Conservation (phyloP, 176 grass and related monocot species). For the Triticum monococcum region DNA sequence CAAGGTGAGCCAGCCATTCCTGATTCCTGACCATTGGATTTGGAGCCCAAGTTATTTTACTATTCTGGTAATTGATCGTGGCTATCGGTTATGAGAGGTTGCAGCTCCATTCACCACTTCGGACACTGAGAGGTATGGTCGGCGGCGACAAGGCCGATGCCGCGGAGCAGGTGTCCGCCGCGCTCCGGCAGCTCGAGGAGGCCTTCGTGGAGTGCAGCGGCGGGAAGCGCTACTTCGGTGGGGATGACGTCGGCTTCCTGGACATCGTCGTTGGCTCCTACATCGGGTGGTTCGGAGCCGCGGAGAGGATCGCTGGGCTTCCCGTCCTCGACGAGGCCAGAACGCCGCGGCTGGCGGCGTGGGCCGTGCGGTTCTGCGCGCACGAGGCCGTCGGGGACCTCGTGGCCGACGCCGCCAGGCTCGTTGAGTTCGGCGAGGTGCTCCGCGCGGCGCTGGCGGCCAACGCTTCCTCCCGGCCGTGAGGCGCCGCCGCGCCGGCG, state of each 20-base stretch:
- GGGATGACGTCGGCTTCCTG: conserved; percentile 27
- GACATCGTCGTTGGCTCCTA: conserved; percentile 42
- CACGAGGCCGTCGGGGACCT: conserved; percentile 7
- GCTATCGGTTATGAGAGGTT: neutral
- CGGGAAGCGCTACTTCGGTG: neutral
- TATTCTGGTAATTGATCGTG: neutral
- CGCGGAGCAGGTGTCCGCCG: neutral
- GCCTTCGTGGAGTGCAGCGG: neutral
- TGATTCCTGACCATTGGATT: neutral
- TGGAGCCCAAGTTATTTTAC: neutral
- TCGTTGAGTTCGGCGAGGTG: conserved; percentile 35
- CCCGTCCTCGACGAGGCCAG: conserved; percentile 22
- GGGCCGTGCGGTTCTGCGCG: conserved; percentile 30
- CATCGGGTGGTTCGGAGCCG: conserved; percentile 41
- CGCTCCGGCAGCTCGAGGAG: neutral
- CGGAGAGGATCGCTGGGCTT: conserved; percentile 26
- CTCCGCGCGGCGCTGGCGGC: conserved; percentile 3
- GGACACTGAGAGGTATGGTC: neutral
- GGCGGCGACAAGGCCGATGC: neutral
- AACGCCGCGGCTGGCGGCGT: conserved; percentile 23
- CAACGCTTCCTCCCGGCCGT: conserved; percentile 2
- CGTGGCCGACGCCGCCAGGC: conserved; percentile 21
- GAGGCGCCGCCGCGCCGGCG: neutral
- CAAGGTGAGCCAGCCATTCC: conserved; percentile 25
- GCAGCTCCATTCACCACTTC: neutral